Evolutionary conservation across 1,284 basidiomycete genomes (phyloP).

Genomic region (Naganishia sp.): DNA sequence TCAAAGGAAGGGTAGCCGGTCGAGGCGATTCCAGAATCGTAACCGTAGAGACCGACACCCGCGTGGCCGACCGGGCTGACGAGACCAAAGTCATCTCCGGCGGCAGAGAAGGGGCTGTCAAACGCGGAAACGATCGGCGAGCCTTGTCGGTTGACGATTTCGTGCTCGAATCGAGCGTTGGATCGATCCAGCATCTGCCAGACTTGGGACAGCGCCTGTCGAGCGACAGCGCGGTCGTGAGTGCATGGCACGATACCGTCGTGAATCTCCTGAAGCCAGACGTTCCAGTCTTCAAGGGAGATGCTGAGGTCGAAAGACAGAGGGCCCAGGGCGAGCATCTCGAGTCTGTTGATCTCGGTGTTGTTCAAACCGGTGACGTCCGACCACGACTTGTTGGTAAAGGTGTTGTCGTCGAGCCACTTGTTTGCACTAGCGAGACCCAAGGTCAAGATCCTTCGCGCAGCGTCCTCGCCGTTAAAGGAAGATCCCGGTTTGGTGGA

Average conservation of each 20-base stretch:
- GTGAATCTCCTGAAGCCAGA: conserved; percentile 32
- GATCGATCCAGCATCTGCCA: conserved; percentile 27
- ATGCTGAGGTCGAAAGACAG: conserved; percentile 36
- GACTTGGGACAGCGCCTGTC: conserved; percentile 27
- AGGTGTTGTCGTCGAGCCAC: conserved; percentile 89
- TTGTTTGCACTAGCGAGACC: conserved; percentile 87
- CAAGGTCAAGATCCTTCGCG: conserved; percentile 62
- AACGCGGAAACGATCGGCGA: conserved; percentile 18
- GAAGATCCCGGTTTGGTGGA: conserved; percentile 20
- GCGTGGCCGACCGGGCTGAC: conserved; percentile 5
- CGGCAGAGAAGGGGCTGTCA: conserved; percentile 13
- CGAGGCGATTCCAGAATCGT: conserved; percentile 4
- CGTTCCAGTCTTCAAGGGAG: conserved; percentile 29
- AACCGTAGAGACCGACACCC: conserved; percentile 5
- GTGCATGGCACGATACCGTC: conserved; percentile 28
- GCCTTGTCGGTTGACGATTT: conserved; percentile 28
- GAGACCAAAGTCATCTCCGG: conserved; percentile 22
- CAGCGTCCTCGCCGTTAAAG: conserved; percentile 57
- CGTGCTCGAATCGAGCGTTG: conserved; percentile 24
- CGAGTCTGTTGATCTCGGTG: conserved; percentile 42
- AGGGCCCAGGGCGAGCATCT: conserved; percentile 42
- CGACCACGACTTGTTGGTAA: conserved; percentile 84
- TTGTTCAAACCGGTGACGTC: conserved; percentile 46
- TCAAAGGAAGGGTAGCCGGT: conserved; percentile 19
- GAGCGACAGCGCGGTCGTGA: conserved; percentile 27